These are phyloP conservation scores for Erigeron canadensis DNA, from an alignment of 129 eudicot genomes.

Conservation along the genomic window DNA sequence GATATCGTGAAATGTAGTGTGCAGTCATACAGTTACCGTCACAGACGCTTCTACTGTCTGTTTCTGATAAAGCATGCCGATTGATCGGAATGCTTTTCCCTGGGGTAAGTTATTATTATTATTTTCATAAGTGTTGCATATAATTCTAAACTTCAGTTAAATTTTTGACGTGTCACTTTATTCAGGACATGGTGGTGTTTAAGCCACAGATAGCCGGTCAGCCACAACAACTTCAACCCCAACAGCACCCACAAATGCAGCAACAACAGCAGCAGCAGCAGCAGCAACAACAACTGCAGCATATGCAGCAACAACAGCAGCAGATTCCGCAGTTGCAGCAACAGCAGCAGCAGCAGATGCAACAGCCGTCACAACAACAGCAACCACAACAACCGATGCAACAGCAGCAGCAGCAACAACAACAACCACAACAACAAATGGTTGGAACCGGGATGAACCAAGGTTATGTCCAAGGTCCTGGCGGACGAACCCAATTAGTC, in stretches of 20 bases:
- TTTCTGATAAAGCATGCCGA: constrained; percentile 91
- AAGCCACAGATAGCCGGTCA: constrained; percentile 91
- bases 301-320: constrained; percentile 50
- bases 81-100: constrained; percentile 99
- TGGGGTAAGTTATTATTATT: constrained; percentile 56
- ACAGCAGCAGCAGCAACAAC: constrained; percentile 46
- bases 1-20: constrained; percentile 47
- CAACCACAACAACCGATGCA: constrained; percentile 32
- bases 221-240: constrained; percentile 52
- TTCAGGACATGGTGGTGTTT: constrained; percentile 95
- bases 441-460: constrained; percentile 70
- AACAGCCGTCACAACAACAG: constrained; percentile 45
- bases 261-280: constrained; percentile 37
- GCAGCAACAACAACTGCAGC: constrained; percentile 40
- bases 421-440: constrained; percentile 62
- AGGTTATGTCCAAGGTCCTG: constrained; percentile 75
- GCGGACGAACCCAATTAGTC: constrained; percentile 67
- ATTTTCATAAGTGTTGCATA: not conserved
- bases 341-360: constrained; percentile 45
- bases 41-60: constrained; percentile 85
- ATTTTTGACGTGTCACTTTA: not conserved
- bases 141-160: not conserved
- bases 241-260: constrained; percentile 42
- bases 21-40: constrained; percentile 99
- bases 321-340: constrained; percentile 44